Evolutionary conservation across 2,329 filamentous ascomycete species (phyloP), one percentile per base, ranked within the genome.

Genomic region (Pseudopithomyces maydicus): DNA sequence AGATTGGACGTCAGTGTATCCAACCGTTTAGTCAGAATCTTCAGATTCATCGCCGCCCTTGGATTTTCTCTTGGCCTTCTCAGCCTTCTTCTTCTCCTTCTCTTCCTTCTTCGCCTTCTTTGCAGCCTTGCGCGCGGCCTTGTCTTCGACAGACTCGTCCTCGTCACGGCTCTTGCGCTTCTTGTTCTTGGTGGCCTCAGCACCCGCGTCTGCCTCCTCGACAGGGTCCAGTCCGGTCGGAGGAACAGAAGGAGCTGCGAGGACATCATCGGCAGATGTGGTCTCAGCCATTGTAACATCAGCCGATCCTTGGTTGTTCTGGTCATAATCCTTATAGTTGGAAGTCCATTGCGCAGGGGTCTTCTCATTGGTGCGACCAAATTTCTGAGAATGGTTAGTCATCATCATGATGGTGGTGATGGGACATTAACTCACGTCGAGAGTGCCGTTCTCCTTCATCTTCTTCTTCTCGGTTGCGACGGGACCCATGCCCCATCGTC

Each of bases 401-500:
- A 11, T 2, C 55, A 38, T 38, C 19, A 12, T 52, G 26, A 11
- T 32, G 15, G 17, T 36, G 12, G 1, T 8, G 20, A 22, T 39
- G 5, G n/a, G 17, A 10, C 11, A 2, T 8, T 32, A 11, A 19
- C 84, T 75, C 74, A 86, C 84, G 84, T 99, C 95, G 58, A 99
- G 89, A 82, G 97, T 97, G 78, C 95, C 95, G 67, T 92, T 90
- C 52, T 93, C 91, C 88, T 98, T 98, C 84, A 99, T 88, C 87
- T 98, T 97, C 90, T 99, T 99, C 88, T 99, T 99, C 85, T 98
- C 92, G 47, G 90, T 81, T 48, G 95, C 95, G 58, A 94, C 89
- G 52, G 95, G 94, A 61, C 95, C 95, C 74, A 98, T 87, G 66
- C 95, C 95, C 95, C 95, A 99, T 83, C 94, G 85, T 77, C 92